These are phyloP conservation scores for Apiospora saccharicola DNA, from an alignment of 2,329 filamentous ascomycete genomes.

Conservation along the genomic window DNA sequence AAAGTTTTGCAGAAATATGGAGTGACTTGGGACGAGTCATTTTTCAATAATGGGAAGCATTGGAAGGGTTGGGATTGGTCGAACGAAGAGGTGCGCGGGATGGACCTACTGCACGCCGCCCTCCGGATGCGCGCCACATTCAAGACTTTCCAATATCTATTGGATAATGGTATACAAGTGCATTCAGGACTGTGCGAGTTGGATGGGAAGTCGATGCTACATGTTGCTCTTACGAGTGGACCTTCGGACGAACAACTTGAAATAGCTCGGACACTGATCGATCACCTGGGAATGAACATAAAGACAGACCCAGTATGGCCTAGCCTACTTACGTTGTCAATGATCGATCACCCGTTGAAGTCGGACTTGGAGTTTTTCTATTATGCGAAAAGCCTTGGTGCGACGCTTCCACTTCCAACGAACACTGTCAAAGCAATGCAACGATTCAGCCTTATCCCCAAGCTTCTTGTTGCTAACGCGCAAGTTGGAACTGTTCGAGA, in stretches of 20 bases:
- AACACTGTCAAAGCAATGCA: neutral
- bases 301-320: neutral
- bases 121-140: neutral
- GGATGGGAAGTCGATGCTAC: neutral
- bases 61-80: fast-evolving
- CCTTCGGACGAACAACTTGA: no score
- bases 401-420: neutral
- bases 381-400: neutral
- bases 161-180: neutral
- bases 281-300: neutral
- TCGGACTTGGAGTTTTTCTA: neutral
- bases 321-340: neutral
- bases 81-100: neutral
- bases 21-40: neutral
- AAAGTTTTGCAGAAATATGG: neutral
- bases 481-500: neutral
- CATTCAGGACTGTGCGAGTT: neutral
- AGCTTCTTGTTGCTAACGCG: neutral
- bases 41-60: neutral
- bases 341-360: no score
- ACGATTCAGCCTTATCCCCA: neutral
- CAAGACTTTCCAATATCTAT: neutral
- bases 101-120: neutral
- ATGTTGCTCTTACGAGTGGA: neutral
- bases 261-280: neutral